Evolutionary conservation across 176 grass and related monocot species (phyloP), one percentile per base, ranked within the genome.

Genomic region (Pontederia crassipes): DNA sequence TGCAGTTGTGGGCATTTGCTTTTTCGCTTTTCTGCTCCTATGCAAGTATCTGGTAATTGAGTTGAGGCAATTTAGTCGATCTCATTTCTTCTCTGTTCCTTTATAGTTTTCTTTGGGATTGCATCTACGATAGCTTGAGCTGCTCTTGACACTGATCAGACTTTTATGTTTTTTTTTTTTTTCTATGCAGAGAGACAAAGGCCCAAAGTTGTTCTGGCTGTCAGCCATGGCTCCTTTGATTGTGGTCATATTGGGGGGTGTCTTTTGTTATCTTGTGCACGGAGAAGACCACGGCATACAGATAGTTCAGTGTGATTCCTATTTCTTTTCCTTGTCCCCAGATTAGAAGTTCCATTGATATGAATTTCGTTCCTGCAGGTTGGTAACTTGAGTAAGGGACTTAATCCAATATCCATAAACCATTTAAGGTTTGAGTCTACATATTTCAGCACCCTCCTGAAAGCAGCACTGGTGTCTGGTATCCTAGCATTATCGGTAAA

Each of bases 401-500:
- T 98, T 11, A 98, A 92, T 72, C 93, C 93, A 0, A 59, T 98
- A 46, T 88, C 84, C 12, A 79, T 98, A 52, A 55, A 70, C 0
- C 58, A 92, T 67, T 51, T 98, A 18, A 81, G 28, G 9, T 98
- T 98, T 59, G 15, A 78, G 0, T 56, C 62, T 9, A 74, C 62
- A 26, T 50, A 92, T 74, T n/a, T 89, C 2, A 54, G 65, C 0
- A 56, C 62, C 11, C 74, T 75, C 6, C 11, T 92, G 35, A 98
- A 92, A 75, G 93, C 88, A 32, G 84, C 81, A 28, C 35, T 92
- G 35, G 62, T 92, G 58, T 78, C 93, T 48, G 93, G 71, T 62
- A 78, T 83, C 76, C 78, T 98, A 51, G 87, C 84, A 64, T 56
- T 98, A 60, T 88, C 93, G 61, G 93, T 98, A 86, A 61, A 77